Base-by-base conservation (phyloP, 805 yeast genomes). In the Cyberlindnera veronae region DNA sequence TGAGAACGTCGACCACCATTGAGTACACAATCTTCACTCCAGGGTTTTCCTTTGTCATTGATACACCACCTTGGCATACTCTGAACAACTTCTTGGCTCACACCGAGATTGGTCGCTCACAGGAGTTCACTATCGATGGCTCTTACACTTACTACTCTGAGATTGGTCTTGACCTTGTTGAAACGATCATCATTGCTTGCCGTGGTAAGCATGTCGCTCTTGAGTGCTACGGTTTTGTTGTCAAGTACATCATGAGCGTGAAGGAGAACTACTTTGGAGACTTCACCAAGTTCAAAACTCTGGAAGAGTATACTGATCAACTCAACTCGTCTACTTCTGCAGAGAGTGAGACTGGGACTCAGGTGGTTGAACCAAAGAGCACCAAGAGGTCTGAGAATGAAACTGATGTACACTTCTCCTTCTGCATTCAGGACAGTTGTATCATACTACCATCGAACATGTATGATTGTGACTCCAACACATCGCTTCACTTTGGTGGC, bases 11-110 rank as follows among this genome's bases (percentile, higher is more conserved):
- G 3, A 74, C 77, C 1, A 70, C 74, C 0, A 66, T 83, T 13
- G 63, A 69, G 13, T 86, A 71, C 50, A 60, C 62, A 1, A 48
- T 83, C 2, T 47, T 48, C 3, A 81, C 95, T 0, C 77, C 85
- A 0, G 63, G 63, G 34, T 76, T 88, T 49, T 74, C 80, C 34
- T 53, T 93, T 34, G 65, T 75, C 1, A 58, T 90, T 3, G 83
- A 80, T 42, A 77, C 93, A 0, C 98, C 99, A 0, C 83, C 91
- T 1, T 93, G 98, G 96, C 95, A 88, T 55, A 90, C 98, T 0
- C 66, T 79, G 19, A 76, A 79, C 39, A 81, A 83, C 34, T 91
- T 91, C 49, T 59, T 85, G 65, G 71, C 72, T 34, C 63, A 73
- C 11, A 76, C 72, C 15, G 73, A 74, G 13, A 71, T 88, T 46